Evolutionary conservation across 2,329 filamentous ascomycete genomes (phyloP), one percentile per base, ranked within the genome.

Genomic region (Nemania sp.): DNA sequence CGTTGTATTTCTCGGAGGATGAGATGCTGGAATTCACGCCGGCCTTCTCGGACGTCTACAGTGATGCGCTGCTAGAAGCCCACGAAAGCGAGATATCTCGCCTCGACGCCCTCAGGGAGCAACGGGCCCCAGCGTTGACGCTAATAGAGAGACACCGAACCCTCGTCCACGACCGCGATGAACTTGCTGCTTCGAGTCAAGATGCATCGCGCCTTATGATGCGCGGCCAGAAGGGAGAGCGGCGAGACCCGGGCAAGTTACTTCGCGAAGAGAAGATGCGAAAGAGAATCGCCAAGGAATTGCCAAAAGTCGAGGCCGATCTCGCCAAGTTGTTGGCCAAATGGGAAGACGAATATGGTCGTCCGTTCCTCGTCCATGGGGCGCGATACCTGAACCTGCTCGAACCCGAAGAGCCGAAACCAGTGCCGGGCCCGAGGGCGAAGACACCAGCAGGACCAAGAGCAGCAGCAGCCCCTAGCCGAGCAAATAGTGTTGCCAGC

Each of bases 11-110:
- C 72, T 97, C 91, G 0, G 95, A 99, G 73, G 95, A 99, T 71
- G 95, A 99, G 78, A 98, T 98, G 93, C 86, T 98, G 58, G 93
- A 97, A 68, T 99, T 99, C 69, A 95, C 93, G 0, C 95, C 96
- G 0, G 95, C 93, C 43, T 98, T 98, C 74, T 96, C 92, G 11
- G 95, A 98, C 73, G 94, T 97, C 18, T 97, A 96, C 77, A 97
- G 92, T 69, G 95, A 99, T 74, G 95, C 95, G 4, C 83, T 99
- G 10, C 85, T 99, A 0, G 93, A 96, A 66, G 93, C 95, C 0
- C 96, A 99, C 71, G 95, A 99, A 79, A 88, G 89, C 18, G 96
- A 99, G 73, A 93, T 99, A 65, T 79, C 81, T 6, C 87, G 93
- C 20, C 81, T 99, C 0, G 91, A 97, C 74, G 81, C 87, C 2